Evolutionary conservation across 176 grass and related monocot genomes (phyloP), one percentile per base, ranked within the genome.

Genomic region (Paspalum notatum): DNA sequence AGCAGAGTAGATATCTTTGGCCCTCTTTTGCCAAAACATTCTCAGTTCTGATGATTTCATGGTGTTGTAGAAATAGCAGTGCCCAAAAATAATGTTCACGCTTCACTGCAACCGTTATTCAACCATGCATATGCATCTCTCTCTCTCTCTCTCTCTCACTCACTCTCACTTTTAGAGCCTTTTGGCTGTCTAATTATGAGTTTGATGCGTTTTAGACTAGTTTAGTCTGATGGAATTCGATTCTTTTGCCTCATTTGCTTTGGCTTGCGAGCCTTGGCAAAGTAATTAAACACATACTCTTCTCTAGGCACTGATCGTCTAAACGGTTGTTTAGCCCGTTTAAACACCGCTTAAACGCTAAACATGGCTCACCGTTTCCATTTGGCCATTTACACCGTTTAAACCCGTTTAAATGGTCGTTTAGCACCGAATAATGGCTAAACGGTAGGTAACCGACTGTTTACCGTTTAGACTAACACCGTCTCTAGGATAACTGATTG

Each of bases 161-260:
- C n/a, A n/a, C n/a, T n/a, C n/a, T n/a, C n/a, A n/a, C n/a, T n/a
- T n/a, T n/a, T n/a, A n/a, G n/a, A 20, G 4, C 15, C 16, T 21
- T 32, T 62, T 83, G 6, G n/a, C 8, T 7, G 1, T 43, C 32
- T 62, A 52, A 62, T 21, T 62, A 16, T 17, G 6, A 62, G 12
- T 24, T 62, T 42, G 8, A 13, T 63, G 14, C 53, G 21, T 62
- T 64, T 21, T 26, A 43, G 80, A 26, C 14, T 55, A 54, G 2
- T 40, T 59, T 45, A 46, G 37, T 83, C 15, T 16, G 81, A 45
- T 44, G 37, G 32, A 54, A 66, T 65, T 83, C n/a, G 56, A 53
- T 62, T 73, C 27, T n/a, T n/a, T 64, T 74, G 70, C 21, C 14
- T 44, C 26, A 66, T 71, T 61, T 78, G 47, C 48, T 40, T 22